Evolutionary conservation across 2,329 filamentous ascomycete species (phyloP), one percentile per base, ranked within the genome.

Genomic region (Coniochaeta sp.): DNA sequence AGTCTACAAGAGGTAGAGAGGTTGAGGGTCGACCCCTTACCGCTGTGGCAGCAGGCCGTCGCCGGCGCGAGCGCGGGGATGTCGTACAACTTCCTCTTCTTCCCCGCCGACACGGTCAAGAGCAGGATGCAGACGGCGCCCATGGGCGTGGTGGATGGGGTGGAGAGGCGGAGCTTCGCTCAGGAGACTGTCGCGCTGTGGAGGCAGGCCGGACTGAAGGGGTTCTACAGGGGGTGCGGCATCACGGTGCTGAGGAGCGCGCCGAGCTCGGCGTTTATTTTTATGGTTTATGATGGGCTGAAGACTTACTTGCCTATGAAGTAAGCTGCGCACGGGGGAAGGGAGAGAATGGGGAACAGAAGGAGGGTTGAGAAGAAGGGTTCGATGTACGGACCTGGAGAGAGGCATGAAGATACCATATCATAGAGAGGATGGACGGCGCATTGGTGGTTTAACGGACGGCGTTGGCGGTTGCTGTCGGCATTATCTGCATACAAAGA

Each of bases 201-300:
- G 87, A 79, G 76, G 55, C 82, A 90, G 61, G 84, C 91, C 54
- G 94, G 94, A 0, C 54, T 97, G 18, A 85, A 81, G 57, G 92
- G 91, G 2, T 75, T 97, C 66, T 99, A 99, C 67, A 83, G 92
- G 50, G 94, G 94, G 3, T 99, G 94, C 62, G 94, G 94, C 28
- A 94, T 99, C 58, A 99, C 94, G 0, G 90, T 94, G 45, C 76
- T 85, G 28, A 82, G 94, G 55, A 87, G 91, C 31, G 91, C 91
- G 28, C 94, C 94, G 3, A 96, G 91, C 68, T 96, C 91, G n/a
- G 94, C 94, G 7, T 91, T 97, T 64, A 99, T 99, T 55, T 99
- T 99, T 64, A 91, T 94, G 55, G 84, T 97, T 55, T 97, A 91
- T 65, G 94, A 97, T 70, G 87, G 85, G 13, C 69, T 99, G 67